Base-by-base conservation (phyloP, 164 flowering plant genomes). In the Taxillus chinensis region DNA sequence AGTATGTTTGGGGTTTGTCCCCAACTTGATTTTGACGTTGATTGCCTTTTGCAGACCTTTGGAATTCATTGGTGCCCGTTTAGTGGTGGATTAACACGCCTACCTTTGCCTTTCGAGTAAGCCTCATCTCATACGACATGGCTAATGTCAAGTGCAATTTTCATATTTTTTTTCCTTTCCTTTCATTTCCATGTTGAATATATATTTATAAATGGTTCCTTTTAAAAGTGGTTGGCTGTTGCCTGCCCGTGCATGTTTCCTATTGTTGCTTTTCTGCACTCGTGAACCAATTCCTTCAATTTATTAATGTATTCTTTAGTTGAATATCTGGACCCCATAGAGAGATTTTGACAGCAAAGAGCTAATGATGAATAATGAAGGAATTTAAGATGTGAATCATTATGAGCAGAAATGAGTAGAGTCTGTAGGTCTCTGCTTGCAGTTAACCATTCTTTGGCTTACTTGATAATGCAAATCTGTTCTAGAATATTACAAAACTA, bases 61-160 rank as follows among this genome's bases (percentile, higher is more conserved):
- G 87, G 86, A 59, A 71, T 85, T 59, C 88, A 80, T 49, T 87
- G 95, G 95, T 85, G 95, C 63, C 95, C 95, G 40, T 83, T 79
- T 72, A 74, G 83, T 59, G 81, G 83, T 59, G 81, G 83, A 64
- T 71, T 79, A 39, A 60, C 89, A 14, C 79, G 83, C 54, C 68
- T 85, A 39, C 82, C 82, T 57, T 62, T 83, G 42, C 71, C 83
- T 8, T 81, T 77, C 68, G 88, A 83, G 93, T 87, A 83, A 81
- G 93, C 60, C 60, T 43, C 42, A 16, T 39, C 9, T 15, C 17
- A 15, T 62, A 46, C 17, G n/a, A 17, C 38, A 53, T 4, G 38
- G 41, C 55, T 40, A 50, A 38, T 57, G 45, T 45, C 40, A 5
- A 43, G 13, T 14, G 16, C 12, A 27, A 43, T 68, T 27, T 46